Evolutionary conservation across 139 green algal species (phyloP).

Genomic region (Haematococcus lacustris): DNA sequence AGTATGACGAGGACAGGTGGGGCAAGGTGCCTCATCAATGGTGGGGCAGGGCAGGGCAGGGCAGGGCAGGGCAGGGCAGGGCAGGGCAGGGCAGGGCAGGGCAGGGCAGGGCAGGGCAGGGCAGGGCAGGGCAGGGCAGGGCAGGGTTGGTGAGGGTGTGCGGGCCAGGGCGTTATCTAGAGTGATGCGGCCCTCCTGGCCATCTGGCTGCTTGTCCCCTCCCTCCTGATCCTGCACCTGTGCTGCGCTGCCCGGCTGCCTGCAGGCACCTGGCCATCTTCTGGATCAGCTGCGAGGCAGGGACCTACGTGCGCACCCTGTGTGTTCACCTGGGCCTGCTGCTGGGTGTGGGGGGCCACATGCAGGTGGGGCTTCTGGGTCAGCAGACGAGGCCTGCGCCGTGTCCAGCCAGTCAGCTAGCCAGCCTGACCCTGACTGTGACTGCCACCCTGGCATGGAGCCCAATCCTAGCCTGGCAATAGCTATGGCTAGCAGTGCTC

Average conservation of each 20-base stretch:
- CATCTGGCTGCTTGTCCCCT: too few relatives aligned
- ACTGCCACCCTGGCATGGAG: neutral
- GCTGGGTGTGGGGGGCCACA: constrained; percentile 92
- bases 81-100: constrained; percentile 14
- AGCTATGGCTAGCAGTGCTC: neutral
- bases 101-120: constrained; percentile 6
- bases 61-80: constrained; percentile 14
- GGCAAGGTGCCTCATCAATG: too few relatives aligned
- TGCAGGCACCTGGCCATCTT: constrained; percentile 94
- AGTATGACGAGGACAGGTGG: constrained; percentile 95
- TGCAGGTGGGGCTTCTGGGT: constrained; percentile 68
- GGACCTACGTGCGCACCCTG: constrained; percentile 93
- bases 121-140: too few relatives aligned
- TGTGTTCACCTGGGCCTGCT: constrained; percentile 96
- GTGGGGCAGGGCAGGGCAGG: constrained; percentile 13
- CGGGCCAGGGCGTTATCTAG: too few relatives aligned
- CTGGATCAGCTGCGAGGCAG: constrained; percentile 93
- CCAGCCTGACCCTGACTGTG: neutral
- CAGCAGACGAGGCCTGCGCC: neutral
- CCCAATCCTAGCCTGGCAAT: neutral
- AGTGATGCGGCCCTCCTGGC: too few relatives aligned
- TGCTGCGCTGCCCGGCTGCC: too few relatives aligned
- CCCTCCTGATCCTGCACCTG: too few relatives aligned
- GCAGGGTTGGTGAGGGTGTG: too few relatives aligned
- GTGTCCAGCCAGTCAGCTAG: neutral